Base-by-base conservation (phyloP, 345 rosid species). In the Citrus maxima region DNA sequence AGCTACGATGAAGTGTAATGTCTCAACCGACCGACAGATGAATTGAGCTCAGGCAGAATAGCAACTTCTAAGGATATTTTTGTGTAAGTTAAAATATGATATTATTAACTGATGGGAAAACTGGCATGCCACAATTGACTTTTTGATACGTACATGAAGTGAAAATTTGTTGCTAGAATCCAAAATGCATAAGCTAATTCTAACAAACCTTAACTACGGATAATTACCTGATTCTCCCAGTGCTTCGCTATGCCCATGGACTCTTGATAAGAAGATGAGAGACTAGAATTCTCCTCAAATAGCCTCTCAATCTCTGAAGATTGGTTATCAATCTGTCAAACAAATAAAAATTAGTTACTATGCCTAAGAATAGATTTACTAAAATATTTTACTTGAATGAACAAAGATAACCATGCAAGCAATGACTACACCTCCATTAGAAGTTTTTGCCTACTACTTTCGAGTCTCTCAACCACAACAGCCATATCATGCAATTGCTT, bases 401-500 rank as follows among this genome's bases (percentile, higher is more conserved):
- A 73, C 51, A 63, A 77, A 27, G 59, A 78, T 19, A 79, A 72
- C 38, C 62, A 77, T 56, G 40, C 35, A 75, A 77, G 70, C 77
- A 78, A 56, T 56, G 70, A 58, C 60, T 32, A 42, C 61, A 92
- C 99, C 98, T 96, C 99, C 88, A 85, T 82, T 32, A 96, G 90
- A 90, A 96, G 98, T 86, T 94, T 96, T 86, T 96, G 98, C 79
- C 98, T 88, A 76, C 99, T 91, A 86, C 79, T 90, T 85, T 96
- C 99, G 74, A 96, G 82, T 83, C 94, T 91, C 90, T 96, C 99
- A 82, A 96, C 87, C 69, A 84, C 97, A 35, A 93, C 90, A 81
- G 98, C 98, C 99, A 96, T 85, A 84, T 94, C 94, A 79, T 94
- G 98, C 87, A 96, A 86, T 90, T 90, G 95, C 84, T 83, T 91